Base-by-base conservation (phyloP, 2,329 filamentous ascomycete genomes). In the Zopfia rhizophila region DNA sequence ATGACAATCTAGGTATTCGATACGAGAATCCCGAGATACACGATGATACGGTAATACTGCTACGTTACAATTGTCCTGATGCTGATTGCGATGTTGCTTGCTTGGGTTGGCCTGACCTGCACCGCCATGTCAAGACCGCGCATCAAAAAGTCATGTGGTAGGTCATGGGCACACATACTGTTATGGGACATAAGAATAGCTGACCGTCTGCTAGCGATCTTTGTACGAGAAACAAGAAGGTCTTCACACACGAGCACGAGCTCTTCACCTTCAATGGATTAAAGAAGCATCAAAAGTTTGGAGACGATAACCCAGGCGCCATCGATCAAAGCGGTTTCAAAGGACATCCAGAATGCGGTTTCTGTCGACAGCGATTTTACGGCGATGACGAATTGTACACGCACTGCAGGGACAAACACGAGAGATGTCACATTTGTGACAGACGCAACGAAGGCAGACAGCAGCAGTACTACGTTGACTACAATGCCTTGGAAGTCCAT, bases 171-270 rank as follows among this genome's bases (percentile, higher is more conserved):
- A 29, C 3, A 22, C n/a, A 22, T 7, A 12, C 6, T 7, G 6
- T 16, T 27, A 4, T 19, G 16, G 3, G n/a, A n/a, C 13, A 17
- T 16, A 7, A 13, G 12, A 18, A 35, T n/a, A 19, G 3, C 14
- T 14, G 5, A 21, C 14, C 10, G 24, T 27, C 29, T 32, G 29
- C 21, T 50, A 82, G 89, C 72, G 91, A 96, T 70, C 79, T 96
- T 8, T 97, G 92, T 73, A 89, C 92, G 5, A 81, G 91, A 49
- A 92, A 97, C 77, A 99, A 99, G 75, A 97, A 96, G 67, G 91
- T 97, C 23, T 99, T 99, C 62, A 97, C 94, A 1, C 94, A 99
- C 73, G 94, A 99, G 73, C 94, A 99, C 68, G 90, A 95, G 53
- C 81, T 99, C 1, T 97, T 97, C 70, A 88, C 89, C 1, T 82